Evolutionary conservation across 495 filamentous ascomycete genomes (phyloP).

Genomic region (Bacidia rubella): DNA sequence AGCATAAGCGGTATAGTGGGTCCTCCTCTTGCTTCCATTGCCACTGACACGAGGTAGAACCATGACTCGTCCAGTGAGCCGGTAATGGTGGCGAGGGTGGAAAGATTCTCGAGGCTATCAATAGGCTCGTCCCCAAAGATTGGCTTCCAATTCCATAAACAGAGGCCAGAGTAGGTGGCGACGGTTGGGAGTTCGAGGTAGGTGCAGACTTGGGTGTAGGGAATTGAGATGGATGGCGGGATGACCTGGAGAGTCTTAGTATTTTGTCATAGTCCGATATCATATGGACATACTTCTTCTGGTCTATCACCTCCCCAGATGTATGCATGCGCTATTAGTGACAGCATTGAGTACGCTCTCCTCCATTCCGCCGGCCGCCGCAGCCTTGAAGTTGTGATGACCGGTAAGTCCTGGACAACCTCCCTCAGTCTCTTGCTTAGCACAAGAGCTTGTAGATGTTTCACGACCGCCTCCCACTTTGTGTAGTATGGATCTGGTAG

Average conservation of each 20-base stretch:
- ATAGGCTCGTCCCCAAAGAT: constrained; percentile 69
- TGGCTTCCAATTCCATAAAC: constrained; percentile 92
- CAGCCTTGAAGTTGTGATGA: constrained; percentile 69
- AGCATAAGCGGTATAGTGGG: constrained; percentile 85
- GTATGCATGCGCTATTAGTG: constrained; percentile 82
- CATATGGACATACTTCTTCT: constrained; percentile 42
- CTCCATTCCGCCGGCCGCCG: constrained; percentile 79
- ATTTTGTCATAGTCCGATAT: neutral
- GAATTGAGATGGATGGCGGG: constrained; percentile 71
- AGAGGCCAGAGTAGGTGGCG: constrained; percentile 83
- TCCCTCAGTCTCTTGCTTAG: constrained; percentile 66
- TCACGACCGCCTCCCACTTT: constrained; percentile 75
- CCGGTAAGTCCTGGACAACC: constrained; percentile 62
- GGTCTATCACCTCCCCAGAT: constrained; percentile 88
- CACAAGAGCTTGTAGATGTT: constrained; percentile 77
- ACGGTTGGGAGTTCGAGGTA: constrained; percentile 83
- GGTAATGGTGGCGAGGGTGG: constrained; percentile 81
- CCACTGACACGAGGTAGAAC: constrained; percentile 93
- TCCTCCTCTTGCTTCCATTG: constrained; percentile 85
- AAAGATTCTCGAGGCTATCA: constrained; percentile 71
- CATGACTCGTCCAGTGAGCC: constrained; percentile 92
- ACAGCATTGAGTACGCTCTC: constrained; percentile 74
- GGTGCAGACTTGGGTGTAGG: constrained; percentile 62
- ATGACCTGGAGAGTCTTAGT: constrained; percentile 42
- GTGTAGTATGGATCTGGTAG: constrained; percentile 83